Evolutionary conservation across 2,329 filamentous ascomycete genomes (phyloP), one percentile per base, ranked within the genome.

Genomic region (Aspergillus novofumigatus): DNA sequence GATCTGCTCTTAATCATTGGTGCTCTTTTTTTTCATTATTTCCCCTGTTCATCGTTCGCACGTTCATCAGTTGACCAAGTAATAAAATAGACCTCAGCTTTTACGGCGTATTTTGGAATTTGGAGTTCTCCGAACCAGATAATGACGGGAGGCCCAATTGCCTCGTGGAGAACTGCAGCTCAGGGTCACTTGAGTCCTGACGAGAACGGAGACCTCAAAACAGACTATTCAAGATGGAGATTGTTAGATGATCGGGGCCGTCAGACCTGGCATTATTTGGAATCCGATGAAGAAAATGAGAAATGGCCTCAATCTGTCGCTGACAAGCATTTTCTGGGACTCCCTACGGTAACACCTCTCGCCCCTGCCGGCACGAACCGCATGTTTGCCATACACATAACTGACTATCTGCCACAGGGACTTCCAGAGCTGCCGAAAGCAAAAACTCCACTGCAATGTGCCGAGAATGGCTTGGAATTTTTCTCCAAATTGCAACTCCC

Each of bases 201-300:
- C 56, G 62, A 59, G 20, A 70, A 72, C 57, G 71, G 72, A 51
- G 73, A 77, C 55, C 59, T 71, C 42, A 85, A 83, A 69, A 97
- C 92, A 4, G 93, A 99, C 74, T 84, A 85, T 63, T 83, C 85
- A 7, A 82, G 89, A 74, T 99, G 94, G 94, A 85, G 94, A 60
- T 77, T 97, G 71, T 83, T 86, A 59, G 88, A 95, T 68, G 90
- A 96, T 58, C 83, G 85, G 52, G 93, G 94, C 51, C 83, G 90
- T 55, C 92, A 97, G 67, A 96, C 91, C 52, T 99, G 94, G 94
- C 90, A 94, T 68, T 99, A 97, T 70, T 79, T 99, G 3, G 77
- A 83, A 61, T 84, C 85, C 9, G 88, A 94, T 54, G 81, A 90
- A 58, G 86, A 90, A 55, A 76, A 81, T 7, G 80, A 89, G 65